Evolutionary conservation across 2,329 filamentous ascomycete species (phyloP), one percentile per base, ranked within the genome.

Genomic region (Paradendryphiella salina): DNA sequence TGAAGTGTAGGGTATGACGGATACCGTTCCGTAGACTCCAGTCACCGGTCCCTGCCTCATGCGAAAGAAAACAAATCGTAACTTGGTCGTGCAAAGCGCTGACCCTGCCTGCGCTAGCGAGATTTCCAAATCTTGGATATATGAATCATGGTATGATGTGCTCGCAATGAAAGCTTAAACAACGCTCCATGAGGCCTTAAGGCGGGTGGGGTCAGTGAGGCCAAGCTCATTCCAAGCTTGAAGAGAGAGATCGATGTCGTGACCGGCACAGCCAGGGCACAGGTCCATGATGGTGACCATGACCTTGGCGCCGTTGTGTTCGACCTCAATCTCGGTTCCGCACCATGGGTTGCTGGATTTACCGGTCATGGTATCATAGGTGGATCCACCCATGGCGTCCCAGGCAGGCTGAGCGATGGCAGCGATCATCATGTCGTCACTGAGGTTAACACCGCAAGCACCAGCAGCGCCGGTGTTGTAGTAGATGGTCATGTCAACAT

Each of bases 61-160:
- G 56, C 55, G 57, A 60, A 59, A 61, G 45, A 60, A 55, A 57
- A 45, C 50, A 54, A 52, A 52, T 69, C 67, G 59, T 70, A 57
- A 69, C 57, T 53, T 60, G 31, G 65, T 72, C 70, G 65, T 72
- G 67, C 68, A 71, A 70, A 72, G 70, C 70, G 70, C 70, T 71
- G 69, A 71, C 67, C 65, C 65, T 59, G 70, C 64, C 67, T 67
- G 70, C 70, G 70, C 69, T 71, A 72, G 69, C 68, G 54, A 64
- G 59, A 55, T 57, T 28, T 50, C 35, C 50, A 54, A 58, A 61
- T 52, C 57, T 57, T 57, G 62, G 65, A 67, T 67, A 68, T 69
- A 65, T 57, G 59, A 58, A 54, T 64, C 54, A 36, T 59, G 29
- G 50, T 45, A 50, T 57, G 49, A 58, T 18, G 33, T 8, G 23